Evolutionary conservation across 208 protist species (phyloP).

Genomic region (Histomonas meleagridis): DNA sequence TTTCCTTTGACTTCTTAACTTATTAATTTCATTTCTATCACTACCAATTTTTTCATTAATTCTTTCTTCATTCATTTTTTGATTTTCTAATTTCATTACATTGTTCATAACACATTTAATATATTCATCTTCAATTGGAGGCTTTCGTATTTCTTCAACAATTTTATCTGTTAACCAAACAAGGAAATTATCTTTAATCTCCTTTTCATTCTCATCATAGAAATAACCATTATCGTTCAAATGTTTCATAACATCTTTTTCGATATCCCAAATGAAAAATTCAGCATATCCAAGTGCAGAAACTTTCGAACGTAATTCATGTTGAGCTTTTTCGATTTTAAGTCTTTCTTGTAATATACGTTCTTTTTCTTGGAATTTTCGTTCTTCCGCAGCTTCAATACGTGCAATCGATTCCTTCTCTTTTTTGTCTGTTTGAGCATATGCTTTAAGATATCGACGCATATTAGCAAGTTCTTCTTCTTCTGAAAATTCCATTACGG

Average conservation of each 20-base stretch:
- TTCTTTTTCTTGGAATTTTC: conserved; percentile 19
- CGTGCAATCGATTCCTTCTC: background rate
- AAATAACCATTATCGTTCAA: background rate
- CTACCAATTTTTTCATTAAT: too few relatives aligned
- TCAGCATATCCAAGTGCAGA: background rate
- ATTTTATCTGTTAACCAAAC: background rate
- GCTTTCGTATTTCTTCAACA: background rate
- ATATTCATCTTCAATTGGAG: background rate
- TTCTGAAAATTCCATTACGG: conserved; percentile 2
- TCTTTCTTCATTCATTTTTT: background rate
- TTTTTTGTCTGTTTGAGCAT: background rate
- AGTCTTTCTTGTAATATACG: background rate
- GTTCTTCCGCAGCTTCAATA: background rate
- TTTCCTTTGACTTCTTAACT: background rate
- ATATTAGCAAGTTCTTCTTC: background rate
- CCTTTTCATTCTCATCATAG: background rate
- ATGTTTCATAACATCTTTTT: background rate
- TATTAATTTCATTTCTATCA: background rate
- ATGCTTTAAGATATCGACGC: background rate
- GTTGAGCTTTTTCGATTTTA: background rate
- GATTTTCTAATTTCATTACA: background rate
- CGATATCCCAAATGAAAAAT: background rate
- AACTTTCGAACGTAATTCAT: background rate
- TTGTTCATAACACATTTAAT: background rate
- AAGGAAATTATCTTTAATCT: background rate